Conservation (phyloP, 164 flowering plant genomes). For the Saururus chinensis region DNA sequence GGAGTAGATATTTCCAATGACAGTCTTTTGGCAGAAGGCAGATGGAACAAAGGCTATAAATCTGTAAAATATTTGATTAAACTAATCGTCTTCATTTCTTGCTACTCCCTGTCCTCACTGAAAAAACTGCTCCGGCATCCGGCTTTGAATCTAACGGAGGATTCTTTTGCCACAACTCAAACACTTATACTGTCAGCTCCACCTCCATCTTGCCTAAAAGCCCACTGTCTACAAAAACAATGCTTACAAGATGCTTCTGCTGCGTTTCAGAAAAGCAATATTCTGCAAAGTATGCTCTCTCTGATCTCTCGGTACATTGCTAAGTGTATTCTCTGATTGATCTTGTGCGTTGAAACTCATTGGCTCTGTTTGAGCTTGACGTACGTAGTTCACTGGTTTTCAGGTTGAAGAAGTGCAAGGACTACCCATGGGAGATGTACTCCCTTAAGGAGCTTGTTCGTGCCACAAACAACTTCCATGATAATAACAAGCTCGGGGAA, state of each 20-base stretch:
- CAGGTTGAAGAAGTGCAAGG: constrained; percentile 20
- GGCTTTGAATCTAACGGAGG: not conserved
- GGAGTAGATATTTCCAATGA: not conserved
- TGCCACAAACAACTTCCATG: constrained; percentile 63
- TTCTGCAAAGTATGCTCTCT: not conserved
- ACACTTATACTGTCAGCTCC: not conserved
- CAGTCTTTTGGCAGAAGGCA: not conserved
- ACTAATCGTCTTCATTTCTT: not conserved
- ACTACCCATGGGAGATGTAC: constrained; percentile 60
- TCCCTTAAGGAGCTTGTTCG: constrained; percentile 51
- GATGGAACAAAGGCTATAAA: no score
- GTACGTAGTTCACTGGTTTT: not conserved
- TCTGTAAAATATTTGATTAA: not conserved
- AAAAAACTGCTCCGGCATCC: not conserved
- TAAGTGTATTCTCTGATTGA: not conserved
- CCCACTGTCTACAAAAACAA: not conserved
- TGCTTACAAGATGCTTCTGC: not conserved
- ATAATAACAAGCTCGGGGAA: constrained; percentile 67
- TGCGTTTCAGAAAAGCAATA: not conserved
- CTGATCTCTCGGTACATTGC: no score
- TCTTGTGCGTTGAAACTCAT: no score
- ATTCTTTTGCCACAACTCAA: not conserved
- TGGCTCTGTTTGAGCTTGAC: not conserved
- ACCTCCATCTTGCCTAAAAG: not conserved
- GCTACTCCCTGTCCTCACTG: not conserved